A percentile compares a stretch with the other conserved stretches of the same genome.
Evolutionary conservation across 176 grass and related monocot genomes (phyloP).

Genomic region (Metroxylon sagu): DNA sequence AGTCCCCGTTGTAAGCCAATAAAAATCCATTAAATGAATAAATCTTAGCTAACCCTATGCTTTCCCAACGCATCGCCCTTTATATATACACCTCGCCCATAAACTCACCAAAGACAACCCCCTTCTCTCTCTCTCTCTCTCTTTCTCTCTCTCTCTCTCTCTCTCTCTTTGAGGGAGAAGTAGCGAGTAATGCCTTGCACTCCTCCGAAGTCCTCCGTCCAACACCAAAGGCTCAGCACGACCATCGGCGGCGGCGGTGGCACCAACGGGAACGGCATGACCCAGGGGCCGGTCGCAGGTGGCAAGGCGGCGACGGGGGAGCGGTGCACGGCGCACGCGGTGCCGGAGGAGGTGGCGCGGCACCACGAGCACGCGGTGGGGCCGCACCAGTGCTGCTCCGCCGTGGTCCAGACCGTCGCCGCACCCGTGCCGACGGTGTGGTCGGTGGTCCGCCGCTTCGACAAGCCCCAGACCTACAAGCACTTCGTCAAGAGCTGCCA

Average conservation of each 20-base stretch:
- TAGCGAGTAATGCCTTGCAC: constrained; percentile 50
- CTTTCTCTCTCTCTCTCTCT: not conserved
- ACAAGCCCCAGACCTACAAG: constrained; percentile 89
- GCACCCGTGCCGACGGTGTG: constrained; percentile 65
- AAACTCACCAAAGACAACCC: too few relatives aligned
- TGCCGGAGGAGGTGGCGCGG: constrained; percentile 56
- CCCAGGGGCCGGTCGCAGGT: constrained; percentile 11
- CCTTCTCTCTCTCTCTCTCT: not conserved
- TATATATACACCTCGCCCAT: too few relatives aligned
- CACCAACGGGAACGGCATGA: too few relatives aligned
- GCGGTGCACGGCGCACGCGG: constrained; percentile 31
- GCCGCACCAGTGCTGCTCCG: constrained; percentile 69
- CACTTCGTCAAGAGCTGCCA: constrained; percentile 82
- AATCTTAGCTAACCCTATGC: too few relatives aligned
- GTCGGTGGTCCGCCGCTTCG: constrained; percentile 90
- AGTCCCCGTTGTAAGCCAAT: too few relatives aligned
- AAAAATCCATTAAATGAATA: too few relatives aligned
- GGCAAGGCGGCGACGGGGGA: constrained; percentile 4
- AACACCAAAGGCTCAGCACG: constrained; percentile 31
- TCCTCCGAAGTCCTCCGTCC: constrained; percentile 45
- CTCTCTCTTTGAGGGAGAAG: not conserved
- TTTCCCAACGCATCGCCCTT: too few relatives aligned
- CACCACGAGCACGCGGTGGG: constrained; percentile 63
- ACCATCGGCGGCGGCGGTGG: constrained; percentile 4
- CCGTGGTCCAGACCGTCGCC: constrained; percentile 67